Percentiles rank a stretch among this genome's conserved stretches.
Evolutionary conservation across 1,284 basidiomycete genomes (phyloP).

Genomic region (Anthracocystis walkeri): DNA sequence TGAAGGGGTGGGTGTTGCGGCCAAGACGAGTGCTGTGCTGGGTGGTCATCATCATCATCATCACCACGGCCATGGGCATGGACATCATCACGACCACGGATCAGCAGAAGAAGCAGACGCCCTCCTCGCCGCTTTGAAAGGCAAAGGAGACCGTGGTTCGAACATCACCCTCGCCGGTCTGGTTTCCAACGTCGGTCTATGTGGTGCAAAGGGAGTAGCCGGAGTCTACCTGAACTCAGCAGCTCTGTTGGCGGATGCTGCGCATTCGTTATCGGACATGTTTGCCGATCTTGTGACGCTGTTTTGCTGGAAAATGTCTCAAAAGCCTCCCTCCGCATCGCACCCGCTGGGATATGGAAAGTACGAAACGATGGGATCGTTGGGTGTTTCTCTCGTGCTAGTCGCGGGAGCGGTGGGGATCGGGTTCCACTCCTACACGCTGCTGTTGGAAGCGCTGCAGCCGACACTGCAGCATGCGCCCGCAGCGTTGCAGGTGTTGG

Average conservation of each 20-base stretch:
- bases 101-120: constrained; percentile 67
- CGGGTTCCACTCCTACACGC: constrained; percentile 87
- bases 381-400: constrained; percentile 83
- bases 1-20: neutral
- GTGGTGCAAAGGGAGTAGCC: constrained; percentile 80
- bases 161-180: constrained; percentile 75
- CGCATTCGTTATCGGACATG: constrained; percentile 87
- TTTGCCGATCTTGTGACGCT: constrained; percentile 93
- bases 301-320: constrained; percentile 88
- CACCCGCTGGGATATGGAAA: constrained; percentile 90
- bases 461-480: constrained; percentile 72
- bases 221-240: constrained; percentile 78
- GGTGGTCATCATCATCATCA: constrained; percentile 23
- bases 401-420: constrained; percentile 88
- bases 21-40: constrained; percentile 18
- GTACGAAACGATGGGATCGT: constrained; percentile 91
- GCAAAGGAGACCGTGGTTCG: constrained; percentile 62
- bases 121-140: constrained; percentile 66
- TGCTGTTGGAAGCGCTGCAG: constrained; percentile 78
- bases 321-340: constrained; percentile 79
- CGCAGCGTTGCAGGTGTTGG: constrained; percentile 75
- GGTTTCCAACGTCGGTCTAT: constrained; percentile 85
- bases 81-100: constrained; percentile 62
- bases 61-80: constrained; percentile 22
- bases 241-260: constrained; percentile 91